phyloP scores from a whole-genome alignment of 1,284 basidiomycete genomes.

The Melampsora abietis-canadensis region DNA sequence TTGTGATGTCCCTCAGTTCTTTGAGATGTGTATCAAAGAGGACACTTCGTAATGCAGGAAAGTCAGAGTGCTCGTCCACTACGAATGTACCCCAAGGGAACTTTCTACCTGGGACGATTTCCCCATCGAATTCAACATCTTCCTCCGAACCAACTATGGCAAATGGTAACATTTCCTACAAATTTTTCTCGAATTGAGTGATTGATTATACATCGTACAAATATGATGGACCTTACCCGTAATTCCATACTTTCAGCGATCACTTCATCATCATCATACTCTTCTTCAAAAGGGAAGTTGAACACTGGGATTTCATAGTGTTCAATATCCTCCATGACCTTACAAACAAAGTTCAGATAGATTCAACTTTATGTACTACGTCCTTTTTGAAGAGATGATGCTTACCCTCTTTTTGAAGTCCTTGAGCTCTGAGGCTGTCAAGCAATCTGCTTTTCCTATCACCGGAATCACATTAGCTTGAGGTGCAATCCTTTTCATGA shows the following conservation, averaged over 20 bases:
- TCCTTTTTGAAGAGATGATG: constrained; percentile 43
- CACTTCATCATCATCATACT: constrained; percentile 83
- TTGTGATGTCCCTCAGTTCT: constrained; percentile 65
- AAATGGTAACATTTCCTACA: constrained; percentile 84
- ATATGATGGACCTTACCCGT: constrained; percentile 40
- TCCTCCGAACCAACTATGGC: constrained; percentile 97
- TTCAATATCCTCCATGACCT: constrained; percentile 99
- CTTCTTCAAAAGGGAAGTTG: constrained; percentile 55
- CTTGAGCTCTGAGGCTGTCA: constrained; percentile 83
- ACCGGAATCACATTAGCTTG: constrained; percentile 99
- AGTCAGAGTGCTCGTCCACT: constrained; percentile 97
- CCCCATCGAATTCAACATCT: constrained; percentile 82
- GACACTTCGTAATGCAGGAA: constrained; percentile 82
- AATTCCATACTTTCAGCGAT: constrained; percentile 78
- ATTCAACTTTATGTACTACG: background rate
- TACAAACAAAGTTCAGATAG: background rate
- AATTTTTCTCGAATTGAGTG: background rate
- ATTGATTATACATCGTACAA: background rate
- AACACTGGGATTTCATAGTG: constrained; percentile 97
- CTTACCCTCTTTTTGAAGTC: constrained; percentile 93
- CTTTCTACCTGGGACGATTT: constrained; percentile 82
- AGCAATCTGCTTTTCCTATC: constrained; percentile 91
- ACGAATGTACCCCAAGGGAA: constrained; percentile 99
- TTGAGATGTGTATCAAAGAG: constrained; percentile 59
- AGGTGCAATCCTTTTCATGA: constrained; percentile 92